phyloP scores from a whole-genome alignment of 2,329 filamentous ascomycete genomes.

The Diaporthe ilicicola region DNA sequence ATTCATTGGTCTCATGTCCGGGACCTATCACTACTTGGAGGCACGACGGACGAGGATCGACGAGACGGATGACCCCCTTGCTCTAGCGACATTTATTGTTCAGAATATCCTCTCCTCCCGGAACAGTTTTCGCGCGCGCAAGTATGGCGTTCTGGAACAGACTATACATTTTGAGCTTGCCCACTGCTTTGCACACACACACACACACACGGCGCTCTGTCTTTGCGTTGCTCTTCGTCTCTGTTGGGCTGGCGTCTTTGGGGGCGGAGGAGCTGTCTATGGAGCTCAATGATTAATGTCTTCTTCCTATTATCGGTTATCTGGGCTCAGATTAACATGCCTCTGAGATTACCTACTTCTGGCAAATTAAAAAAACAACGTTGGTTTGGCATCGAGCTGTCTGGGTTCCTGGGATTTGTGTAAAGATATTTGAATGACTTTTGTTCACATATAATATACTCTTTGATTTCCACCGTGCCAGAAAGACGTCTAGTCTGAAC shows the following conservation, averaged over 20 bases:
- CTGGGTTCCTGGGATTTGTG: background rate
- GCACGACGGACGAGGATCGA: background rate
- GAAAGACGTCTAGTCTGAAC: background rate
- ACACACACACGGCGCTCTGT: background rate
- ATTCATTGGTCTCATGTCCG: too few relatives aligned
- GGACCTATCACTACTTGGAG: background rate
- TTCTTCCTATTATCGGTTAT: background rate
- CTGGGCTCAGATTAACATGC: background rate
- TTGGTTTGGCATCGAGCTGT: background rate
- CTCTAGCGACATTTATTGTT: background rate
- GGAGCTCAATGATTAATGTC: slow-evolving; percentile 8
- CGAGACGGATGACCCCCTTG: background rate
- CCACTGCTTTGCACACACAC: background rate
- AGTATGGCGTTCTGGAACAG: slow-evolving; percentile 21
- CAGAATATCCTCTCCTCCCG: background rate
- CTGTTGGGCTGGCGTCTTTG: slow-evolving; percentile 18
- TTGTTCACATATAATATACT: too few relatives aligned
- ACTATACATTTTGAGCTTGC: slow-evolving; percentile 12
- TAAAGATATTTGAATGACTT: background rate
- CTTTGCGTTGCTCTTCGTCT: slow-evolving; percentile 3
- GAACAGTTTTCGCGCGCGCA: background rate
- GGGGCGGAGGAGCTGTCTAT: background rate
- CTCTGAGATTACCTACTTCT: background rate
- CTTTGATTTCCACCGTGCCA: too few relatives aligned
- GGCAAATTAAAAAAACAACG: slow-evolving; percentile 1